Evolutionary conservation across 2,329 filamentous ascomycete genomes (phyloP), one percentile per base, ranked within the genome.

Genomic region (Amesomyces nigricolor): DNA sequence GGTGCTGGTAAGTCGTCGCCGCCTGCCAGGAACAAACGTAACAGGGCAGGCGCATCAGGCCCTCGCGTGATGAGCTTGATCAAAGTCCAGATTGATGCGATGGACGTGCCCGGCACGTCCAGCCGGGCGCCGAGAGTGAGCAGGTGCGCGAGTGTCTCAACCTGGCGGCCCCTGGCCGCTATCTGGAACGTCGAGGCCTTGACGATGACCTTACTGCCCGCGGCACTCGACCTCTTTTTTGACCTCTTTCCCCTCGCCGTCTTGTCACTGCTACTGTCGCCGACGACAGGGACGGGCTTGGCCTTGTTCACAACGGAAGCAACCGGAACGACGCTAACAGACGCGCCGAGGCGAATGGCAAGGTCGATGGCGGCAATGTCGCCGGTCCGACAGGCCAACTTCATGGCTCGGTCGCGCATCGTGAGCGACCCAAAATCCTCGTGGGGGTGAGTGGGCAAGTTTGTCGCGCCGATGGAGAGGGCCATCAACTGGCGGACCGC

Each of bases 81-180:
- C 11, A 48, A 30, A 16, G 46, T 6, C 13, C 30, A 30, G 46
- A 48, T 48, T 29, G 46, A 48, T 35, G 46, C 26, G n/a, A 48
- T 14, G 11, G 46, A 48, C 46, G 46, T 48, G 26, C 46, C 46
- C 17, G 29, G 46, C 46, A 38, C 46, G 32, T 48, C 46, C 32
- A 48, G 46, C 14, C 32, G 29, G 29, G 46, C 46, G 46, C 46
- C 46, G 46, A 48, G 29, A 38, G 46, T 38, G 17, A 48, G 9
- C 9, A 48, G n/a, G 14, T 38, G 32, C 5, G 30, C 37, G 30
- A 48, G 38, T 35, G 46, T 48, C 2, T 48, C 30, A 30, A 48
- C 16, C 26, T 38, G 46, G 17, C 46, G 29, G 26, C 29, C 32
- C 46, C 38, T 48, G 9, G 46, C 32, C 2, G 46, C 46, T 14